Evolutionary conservation across 2,329 filamentous ascomycete species (phyloP).

Genomic region (Phoma sp.): DNA sequence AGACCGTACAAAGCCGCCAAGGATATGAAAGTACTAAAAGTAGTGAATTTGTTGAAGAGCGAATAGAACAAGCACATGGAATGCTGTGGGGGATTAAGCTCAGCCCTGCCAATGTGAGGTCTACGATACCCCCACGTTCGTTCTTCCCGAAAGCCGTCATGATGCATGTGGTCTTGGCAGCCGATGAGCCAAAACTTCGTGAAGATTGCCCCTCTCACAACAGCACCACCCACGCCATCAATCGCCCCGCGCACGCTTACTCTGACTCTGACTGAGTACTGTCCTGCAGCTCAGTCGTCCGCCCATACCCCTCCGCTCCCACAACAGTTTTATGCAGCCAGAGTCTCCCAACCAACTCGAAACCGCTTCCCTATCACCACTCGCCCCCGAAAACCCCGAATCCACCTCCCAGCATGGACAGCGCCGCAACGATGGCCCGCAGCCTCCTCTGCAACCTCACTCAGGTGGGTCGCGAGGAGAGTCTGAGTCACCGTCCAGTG

Average conservation of each 20-base stretch:
- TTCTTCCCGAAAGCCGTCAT: constrained; percentile 9
- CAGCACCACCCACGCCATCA: constrained; percentile 23
- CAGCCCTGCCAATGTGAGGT: constrained; percentile 3
- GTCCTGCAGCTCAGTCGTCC: constrained; percentile 63
- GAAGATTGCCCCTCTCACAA: constrained; percentile 14
- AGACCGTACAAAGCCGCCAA: neutral
- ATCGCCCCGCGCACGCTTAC: constrained; percentile 30
- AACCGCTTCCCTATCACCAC: constrained; percentile 53
- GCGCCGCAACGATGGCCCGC: constrained; percentile 55
- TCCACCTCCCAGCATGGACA: constrained; percentile 66
- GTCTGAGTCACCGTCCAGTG: constrained; percentile 27
- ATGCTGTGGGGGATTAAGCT: neutral
- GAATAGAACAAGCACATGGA: neutral
- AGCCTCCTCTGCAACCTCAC: constrained; percentile 52
- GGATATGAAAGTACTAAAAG: neutral
- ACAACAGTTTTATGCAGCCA: constrained; percentile 70
- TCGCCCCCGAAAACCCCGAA: constrained; percentile 45
- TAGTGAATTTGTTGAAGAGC: too few species aligned
- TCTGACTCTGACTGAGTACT: constrained; percentile 45
- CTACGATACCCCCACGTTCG: constrained; percentile 14
- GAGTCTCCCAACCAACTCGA: constrained; percentile 61
- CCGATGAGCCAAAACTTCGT: constrained; percentile 9
- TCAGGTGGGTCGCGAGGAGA: constrained; percentile 43
- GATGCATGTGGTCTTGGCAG: constrained; percentile 12
- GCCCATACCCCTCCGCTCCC: constrained; percentile 37